These are phyloP conservation scores for Pseudogymnoascus verrucosus DNA, from an alignment of 2,329 filamentous ascomycete species.

Conservation along the genomic window DNA sequence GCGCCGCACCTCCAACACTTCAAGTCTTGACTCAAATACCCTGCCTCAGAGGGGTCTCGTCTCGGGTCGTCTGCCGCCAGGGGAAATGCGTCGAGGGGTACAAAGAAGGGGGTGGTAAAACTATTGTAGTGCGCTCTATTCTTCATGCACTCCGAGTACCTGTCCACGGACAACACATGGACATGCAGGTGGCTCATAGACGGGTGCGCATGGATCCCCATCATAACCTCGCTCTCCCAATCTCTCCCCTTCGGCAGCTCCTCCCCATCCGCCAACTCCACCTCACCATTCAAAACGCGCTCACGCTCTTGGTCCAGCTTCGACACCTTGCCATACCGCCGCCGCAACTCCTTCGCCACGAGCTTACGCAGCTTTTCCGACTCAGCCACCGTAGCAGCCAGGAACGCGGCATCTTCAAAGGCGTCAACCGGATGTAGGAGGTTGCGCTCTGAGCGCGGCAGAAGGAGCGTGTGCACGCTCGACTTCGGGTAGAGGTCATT, in stretches of 20 bases:
- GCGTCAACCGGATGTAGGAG: conserved; percentile 68
- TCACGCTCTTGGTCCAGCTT: conserved; percentile 54
- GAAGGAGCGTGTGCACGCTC: conserved; percentile 75
- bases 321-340: conserved; percentile 58
- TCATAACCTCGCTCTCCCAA: conserved; percentile 66
- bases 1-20: conserved; percentile 76
- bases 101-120: conserved; percentile 78
- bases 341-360: conserved; percentile 66
- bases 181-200: conserved; percentile 91
- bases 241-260: conserved; percentile 64
- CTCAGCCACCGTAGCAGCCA: conserved; percentile 54
- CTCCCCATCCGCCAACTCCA: conserved; percentile 37
- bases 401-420: conserved; percentile 62
- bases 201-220: conserved; percentile 78
- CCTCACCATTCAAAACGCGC: conserved; percentile 53
- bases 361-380: conserved; percentile 52
- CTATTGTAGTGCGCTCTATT: conserved; percentile 88
- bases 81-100: conserved; percentile 73
- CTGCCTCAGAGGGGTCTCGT: conserved; percentile 44
- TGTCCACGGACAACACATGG: conserved; percentile 77
- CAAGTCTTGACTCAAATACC: conserved; percentile 59
- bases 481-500: conserved; percentile 82
- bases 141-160: conserved; percentile 62
- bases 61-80: conserved; percentile 57
- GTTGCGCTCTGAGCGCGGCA: conserved; percentile 62